A percentile compares a stretch with the other conserved stretches of the same genome.
phyloP scores from a whole-genome alignment of 768 basidiomycete genomes.

The Agaricus subrufescens region DNA sequence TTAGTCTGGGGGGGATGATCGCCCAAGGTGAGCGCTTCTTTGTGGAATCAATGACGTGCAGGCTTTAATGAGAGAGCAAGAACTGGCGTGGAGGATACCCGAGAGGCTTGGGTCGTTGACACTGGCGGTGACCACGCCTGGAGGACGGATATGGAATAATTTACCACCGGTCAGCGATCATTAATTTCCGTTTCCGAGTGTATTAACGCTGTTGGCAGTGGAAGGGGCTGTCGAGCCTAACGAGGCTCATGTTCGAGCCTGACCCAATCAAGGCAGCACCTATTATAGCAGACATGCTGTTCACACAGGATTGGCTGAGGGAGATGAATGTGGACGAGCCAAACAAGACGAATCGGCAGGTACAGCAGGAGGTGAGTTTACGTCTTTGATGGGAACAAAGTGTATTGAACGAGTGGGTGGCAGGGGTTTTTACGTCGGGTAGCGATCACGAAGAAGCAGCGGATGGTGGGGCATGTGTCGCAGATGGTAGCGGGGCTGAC shows the following conservation, averaged over 20 bases:
- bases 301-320: conserved; percentile 57
- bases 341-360: conserved; percentile 59
- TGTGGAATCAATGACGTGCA: neutral
- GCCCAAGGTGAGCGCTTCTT: conserved; percentile 51
- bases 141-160: conserved; percentile 52
- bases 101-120: conserved; percentile 63
- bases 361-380: conserved; percentile 46
- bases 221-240: conserved; percentile 30
- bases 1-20: conserved; percentile 83
- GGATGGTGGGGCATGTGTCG: conserved; percentile 55
- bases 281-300: conserved; percentile 53
- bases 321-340: conserved; percentile 47
- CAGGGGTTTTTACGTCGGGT: conserved; percentile 46
- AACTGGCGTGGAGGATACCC: conserved; percentile 63
- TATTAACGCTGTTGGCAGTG: conserved; percentile 24
- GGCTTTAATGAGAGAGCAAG: conserved; percentile 27
- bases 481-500: conserved; percentile 70
- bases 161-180: conserved; percentile 51
- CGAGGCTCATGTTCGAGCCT: conserved; percentile 34
- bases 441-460: conserved; percentile 52
- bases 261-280: conserved; percentile 46
- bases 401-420: neutral
- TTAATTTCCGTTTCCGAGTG: neutral
- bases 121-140: conserved; percentile 68
- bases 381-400: conserved; percentile 5